Conservation (phyloP, 306 rosid genomes). For the Elaeagnus macrophylla region DNA sequence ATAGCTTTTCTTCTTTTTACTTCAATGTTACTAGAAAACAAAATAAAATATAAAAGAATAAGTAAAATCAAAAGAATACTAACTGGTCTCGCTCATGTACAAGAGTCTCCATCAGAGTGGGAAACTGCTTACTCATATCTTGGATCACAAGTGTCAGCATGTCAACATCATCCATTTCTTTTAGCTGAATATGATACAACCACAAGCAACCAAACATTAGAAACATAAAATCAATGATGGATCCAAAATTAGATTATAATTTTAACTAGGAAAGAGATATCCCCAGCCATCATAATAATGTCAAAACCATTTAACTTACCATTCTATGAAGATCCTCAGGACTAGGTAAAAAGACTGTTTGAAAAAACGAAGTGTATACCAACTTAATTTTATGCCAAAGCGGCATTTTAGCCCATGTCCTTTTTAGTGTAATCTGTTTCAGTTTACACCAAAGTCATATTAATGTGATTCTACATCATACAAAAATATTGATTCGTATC, state of each 20-base stretch:
- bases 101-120: slow-evolving; percentile 92
- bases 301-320: slow-evolving; percentile 36
- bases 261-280: neutral
- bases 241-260: neutral
- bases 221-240: neutral
- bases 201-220: slow-evolving; percentile 12
- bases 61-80: slow-evolving; percentile 24
- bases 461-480: neutral
- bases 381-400: slow-evolving; percentile 84
- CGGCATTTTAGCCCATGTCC: slow-evolving; percentile 94
- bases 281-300: slow-evolving; percentile 7
- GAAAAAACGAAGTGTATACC: slow-evolving; percentile 55
- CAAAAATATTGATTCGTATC: too few relatives aligned
- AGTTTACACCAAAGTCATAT: slow-evolving; percentile 19
- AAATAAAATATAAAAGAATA: neutral
- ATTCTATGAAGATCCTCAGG: slow-evolving; percentile 65
- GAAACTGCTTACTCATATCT: slow-evolving; percentile 85
- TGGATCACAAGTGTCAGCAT: slow-evolving; percentile 84
- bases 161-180: slow-evolving; percentile 88
- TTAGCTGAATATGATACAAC: slow-evolving; percentile 47
- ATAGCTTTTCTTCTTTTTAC: neutral
- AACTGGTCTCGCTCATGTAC: slow-evolving; percentile 91
- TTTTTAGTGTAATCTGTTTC: slow-evolving; percentile 66
- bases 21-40: neutral
- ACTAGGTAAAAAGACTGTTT: slow-evolving; percentile 75